Evolutionary conservation across 768 basidiomycete genomes (phyloP).

Genomic region (Mrakia hoshinonis): DNA sequence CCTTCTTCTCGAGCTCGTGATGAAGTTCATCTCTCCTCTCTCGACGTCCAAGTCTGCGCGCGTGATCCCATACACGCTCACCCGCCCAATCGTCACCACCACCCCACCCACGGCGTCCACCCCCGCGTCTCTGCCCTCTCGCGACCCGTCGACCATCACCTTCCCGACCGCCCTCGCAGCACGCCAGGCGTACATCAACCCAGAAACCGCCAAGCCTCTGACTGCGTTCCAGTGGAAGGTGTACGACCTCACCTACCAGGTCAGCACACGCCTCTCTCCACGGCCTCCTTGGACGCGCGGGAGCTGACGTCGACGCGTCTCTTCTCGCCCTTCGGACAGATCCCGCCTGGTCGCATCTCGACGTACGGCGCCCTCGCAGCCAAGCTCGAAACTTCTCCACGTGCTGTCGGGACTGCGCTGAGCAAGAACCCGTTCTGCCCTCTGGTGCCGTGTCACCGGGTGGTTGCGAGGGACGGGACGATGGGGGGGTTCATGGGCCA

Average conservation of each 20-base stretch:
- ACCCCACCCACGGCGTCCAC: no score
- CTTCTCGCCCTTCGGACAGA: not conserved
- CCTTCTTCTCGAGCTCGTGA: no score
- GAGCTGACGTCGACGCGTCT: not conserved
- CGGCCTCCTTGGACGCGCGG: not conserved
- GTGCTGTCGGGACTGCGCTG: slow-evolving; percentile 53
- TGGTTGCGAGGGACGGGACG: slow-evolving; percentile 55
- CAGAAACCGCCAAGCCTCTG: not conserved
- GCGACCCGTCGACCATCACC: not conserved
- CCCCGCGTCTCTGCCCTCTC: no score
- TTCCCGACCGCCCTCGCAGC: slow-evolving; percentile 4
- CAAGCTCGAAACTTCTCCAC: not conserved
- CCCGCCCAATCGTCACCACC: no score
- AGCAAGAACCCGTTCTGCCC: slow-evolving; percentile 61
- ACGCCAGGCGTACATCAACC: slow-evolving; percentile 5
- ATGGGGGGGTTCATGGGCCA: slow-evolving; percentile 56
- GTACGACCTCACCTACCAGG: slow-evolving; percentile 13
- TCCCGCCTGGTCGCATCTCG: not conserved
- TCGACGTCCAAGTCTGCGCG: no score
- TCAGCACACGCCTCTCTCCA: not conserved
- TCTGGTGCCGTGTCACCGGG: slow-evolving; percentile 60
- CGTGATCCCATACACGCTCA: no score
- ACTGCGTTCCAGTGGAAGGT: slow-evolving; percentile 7
- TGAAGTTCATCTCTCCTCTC: no score
- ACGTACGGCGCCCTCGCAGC: slow-evolving; percentile 9